Base-by-base conservation (phyloP, 1,284 basidiomycete genomes). In the Spongiforma sp. region DNA sequence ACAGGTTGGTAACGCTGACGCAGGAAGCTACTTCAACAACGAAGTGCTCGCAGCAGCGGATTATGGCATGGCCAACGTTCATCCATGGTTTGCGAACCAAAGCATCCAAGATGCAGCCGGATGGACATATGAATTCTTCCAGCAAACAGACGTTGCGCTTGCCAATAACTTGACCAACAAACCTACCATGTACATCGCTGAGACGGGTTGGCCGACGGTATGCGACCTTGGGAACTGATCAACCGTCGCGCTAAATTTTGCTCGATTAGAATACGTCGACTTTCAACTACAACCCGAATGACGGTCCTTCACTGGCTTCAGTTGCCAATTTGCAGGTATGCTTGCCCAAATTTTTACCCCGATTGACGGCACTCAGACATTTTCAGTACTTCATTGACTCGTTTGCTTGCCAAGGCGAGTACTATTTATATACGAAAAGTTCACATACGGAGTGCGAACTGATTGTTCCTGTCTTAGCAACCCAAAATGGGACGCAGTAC, bases 1-100 rank as follows among this genome's bases (percentile, higher is more conserved):
- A 58, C 88, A 89, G 0, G 86, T 99, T 36, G 97, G 97, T 24
- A 98, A 89, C 17, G 88, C 93, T 10, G 96, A 99, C 72, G 97
- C 96, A 12, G 96, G 96, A 32, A 87, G 87, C 63, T 92, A 88
- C 79, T 93, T 97, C 82, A 95, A 93, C 70, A 87, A 77, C 1
- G 69, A 84, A 63, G 87, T 99, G 26, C 84, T 94, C 2, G 71
- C 77, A 26, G 84, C 84, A 2, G 83, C 93, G 30, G 94, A 98
- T 75, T 97, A 91, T 69, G 91, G 89, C 53, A 80, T 84, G 82
- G 75, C 81, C 43, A 96, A 96, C 69, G 90, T 97, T 5, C 96
- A 98, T 75, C 89, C 95, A 12, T 93, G 91, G 90, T 93, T 93
- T 74, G 90, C 92, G 19, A 89, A 90, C 67, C 83, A 90, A 32